A percentile compares a stretch with the other conserved stretches of the same genome.
Evolutionary conservation across 352 stramenopile genomes (phyloP).

Genomic region (Chrysophaeum taylorii): DNA sequence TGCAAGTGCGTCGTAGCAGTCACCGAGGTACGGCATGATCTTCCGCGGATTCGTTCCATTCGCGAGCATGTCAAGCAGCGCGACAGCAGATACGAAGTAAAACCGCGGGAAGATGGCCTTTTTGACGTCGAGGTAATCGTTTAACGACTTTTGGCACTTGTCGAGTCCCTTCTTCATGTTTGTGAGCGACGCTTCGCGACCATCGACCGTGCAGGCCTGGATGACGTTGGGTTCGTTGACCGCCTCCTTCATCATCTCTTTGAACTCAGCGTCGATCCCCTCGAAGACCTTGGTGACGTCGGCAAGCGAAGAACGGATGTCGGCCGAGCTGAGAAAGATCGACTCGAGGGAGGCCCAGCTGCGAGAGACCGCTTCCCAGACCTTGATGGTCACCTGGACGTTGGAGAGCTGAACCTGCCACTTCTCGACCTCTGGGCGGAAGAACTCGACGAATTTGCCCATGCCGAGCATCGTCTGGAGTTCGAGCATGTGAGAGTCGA

Average conservation of each 20-base stretch:
- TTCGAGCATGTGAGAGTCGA: conserved; percentile 86
- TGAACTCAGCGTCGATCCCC: conserved; percentile 59
- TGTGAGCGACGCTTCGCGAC: conserved; percentile 59
- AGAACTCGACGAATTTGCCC: conserved; percentile 87
- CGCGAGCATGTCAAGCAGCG: conserved; percentile 82
- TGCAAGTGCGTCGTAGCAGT: conserved; percentile 91
- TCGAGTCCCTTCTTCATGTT: conserved; percentile 75
- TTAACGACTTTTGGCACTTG: conserved; percentile 85
- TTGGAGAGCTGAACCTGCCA: conserved; percentile 80
- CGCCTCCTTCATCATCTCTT: conserved; percentile 59
- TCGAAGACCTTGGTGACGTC: conserved; percentile 69
- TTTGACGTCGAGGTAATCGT: conserved; percentile 89
- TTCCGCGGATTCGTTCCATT: conserved; percentile 92
- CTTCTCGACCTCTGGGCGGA: conserved; percentile 82
- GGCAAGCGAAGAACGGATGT: conserved; percentile 81
- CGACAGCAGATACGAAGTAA: conserved; percentile 88
- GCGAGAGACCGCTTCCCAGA: conserved; percentile 77
- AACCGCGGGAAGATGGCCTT: conserved; percentile 92
- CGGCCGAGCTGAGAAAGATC: conserved; percentile 80
- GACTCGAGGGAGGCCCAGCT: conserved; percentile 82
- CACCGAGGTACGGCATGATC: conserved; percentile 90
- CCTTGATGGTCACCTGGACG: conserved; percentile 77
- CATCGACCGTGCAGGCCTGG: conserved; percentile 57
- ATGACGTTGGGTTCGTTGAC: conserved; percentile 46
- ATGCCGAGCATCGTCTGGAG: conserved; percentile 89